These are phyloP conservation scores for Haplosporangium sp. DNA, from an alignment of 371 early-diverging fungal genomes.

Conservation along the genomic window DNA sequence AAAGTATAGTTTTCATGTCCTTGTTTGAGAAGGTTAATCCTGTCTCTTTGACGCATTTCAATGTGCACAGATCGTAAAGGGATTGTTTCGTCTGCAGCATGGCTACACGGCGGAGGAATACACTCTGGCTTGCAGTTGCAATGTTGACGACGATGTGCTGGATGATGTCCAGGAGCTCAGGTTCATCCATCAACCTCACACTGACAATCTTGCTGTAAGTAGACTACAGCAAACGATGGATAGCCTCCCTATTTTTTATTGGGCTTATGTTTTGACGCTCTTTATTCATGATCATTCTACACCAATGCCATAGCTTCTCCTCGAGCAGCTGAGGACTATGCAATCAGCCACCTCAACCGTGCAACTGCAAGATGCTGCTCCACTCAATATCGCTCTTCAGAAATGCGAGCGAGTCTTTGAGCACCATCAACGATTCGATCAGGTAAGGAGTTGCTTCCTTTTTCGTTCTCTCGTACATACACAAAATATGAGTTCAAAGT, in stretches of 20 bases:
- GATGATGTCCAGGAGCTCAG: conserved; percentile 20
- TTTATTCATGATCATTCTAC: not conserved
- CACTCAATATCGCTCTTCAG: not conserved
- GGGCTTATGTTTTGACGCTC: not conserved
- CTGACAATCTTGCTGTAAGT: conserved; percentile 29
- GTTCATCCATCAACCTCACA: conserved; percentile 28
- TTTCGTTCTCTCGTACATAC: not conserved
- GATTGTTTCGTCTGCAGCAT: conserved; percentile 22
- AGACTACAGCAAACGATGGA: not conserved
- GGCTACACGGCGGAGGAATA: conserved; percentile 19
- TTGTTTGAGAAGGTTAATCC: no score
- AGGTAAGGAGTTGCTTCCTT: conserved; percentile 1
- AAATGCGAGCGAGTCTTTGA: conserved; percentile 40
- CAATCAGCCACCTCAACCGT: conserved; percentile 11
- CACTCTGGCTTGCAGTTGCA: not conserved
- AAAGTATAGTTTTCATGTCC: no score
- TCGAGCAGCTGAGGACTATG: conserved; percentile 27
- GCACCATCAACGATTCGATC: conserved; percentile 24
- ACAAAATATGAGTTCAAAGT: not conserved
- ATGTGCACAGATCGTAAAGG: conserved; percentile 11
- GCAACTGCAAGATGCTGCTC: conserved; percentile 13
- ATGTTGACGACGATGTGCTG: not conserved
- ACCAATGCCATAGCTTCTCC: conserved; percentile 12
- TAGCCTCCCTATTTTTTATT: not conserved
- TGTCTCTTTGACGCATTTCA: no score